These are phyloP conservation scores for Globisporangium orthogonon DNA, from an alignment of 352 stramenopile species.

Conservation along the genomic window DNA sequence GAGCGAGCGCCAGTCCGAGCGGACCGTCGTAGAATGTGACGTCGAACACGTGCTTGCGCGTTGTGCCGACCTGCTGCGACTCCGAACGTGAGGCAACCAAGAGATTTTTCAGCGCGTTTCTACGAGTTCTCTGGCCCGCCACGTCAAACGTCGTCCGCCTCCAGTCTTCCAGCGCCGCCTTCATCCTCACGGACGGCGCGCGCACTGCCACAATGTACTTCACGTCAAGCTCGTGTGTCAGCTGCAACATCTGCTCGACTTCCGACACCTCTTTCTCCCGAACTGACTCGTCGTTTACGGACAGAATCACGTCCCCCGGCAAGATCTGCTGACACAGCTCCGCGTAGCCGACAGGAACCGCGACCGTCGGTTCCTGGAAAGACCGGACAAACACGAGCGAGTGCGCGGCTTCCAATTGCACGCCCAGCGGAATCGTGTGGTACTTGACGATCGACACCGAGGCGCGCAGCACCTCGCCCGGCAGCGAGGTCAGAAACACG, in stretches of 20 bases:
- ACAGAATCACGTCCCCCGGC: constrained; percentile 57
- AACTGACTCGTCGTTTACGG: constrained; percentile 29
- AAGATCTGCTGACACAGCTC: constrained; percentile 59
- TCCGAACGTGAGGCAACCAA: constrained; percentile 8
- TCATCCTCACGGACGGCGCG: constrained; percentile 35
- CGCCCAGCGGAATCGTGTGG: constrained; percentile 26
- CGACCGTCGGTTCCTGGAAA: constrained; percentile 16
- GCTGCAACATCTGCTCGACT: constrained; percentile 25
- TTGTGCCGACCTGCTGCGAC: neutral
- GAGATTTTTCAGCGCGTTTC: constrained; percentile 18
- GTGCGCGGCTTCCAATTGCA: constrained; percentile 29
- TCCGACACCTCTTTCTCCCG: constrained; percentile 28
- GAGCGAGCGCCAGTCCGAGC: constrained; percentile 63
- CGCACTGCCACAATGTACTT: constrained; percentile 36
- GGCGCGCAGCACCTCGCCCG: constrained; percentile 42
- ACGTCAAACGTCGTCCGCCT: constrained; percentile 20
- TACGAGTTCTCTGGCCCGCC: constrained; percentile 22
- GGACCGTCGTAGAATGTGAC: constrained; percentile 69
- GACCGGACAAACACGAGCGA: constrained; percentile 44
- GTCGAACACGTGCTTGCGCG: constrained; percentile 27
- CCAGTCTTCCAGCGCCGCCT: constrained; percentile 19
- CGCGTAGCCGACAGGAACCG: constrained; percentile 31
- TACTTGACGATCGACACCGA: constrained; percentile 64
- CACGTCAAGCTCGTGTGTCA: constrained; percentile 16
- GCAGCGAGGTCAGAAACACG: constrained; percentile 38